Evolutionary conservation across 108 stramenopile species (phyloP), one percentile per base, ranked within the genome.

Genomic region (Heterococcus sp.): DNA sequence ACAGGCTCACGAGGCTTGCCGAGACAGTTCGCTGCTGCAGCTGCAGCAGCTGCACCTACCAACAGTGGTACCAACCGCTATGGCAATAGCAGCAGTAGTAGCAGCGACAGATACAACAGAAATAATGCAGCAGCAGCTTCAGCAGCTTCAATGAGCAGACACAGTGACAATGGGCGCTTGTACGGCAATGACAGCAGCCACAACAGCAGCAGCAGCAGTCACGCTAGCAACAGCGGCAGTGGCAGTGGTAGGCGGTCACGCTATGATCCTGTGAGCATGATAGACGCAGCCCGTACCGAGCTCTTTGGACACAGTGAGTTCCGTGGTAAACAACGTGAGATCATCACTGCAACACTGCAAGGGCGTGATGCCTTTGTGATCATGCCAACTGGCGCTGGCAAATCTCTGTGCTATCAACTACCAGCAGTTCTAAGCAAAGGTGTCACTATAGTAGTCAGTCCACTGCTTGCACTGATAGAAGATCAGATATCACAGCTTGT

Each of bases 361-460:
- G 87, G 87, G 8, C 84, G 94, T 74, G 75, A 85, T 68, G 92
- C 92, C 68, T 88, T 96, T 11, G 78, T 97, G 33, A 95, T 99
- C 31, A 93, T 95, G 35, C 93, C 97, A 1, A 99, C 99, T n/a
- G 99, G 99, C 2, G 91, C 90, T 33, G 99, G 99, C 36, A 99
- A 99, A 85, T 92, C 92, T 28, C 85, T 99, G 37, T 95, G 94
- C 84, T 99, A 96, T 82, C 94, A 96, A 14, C 87, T 98, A 27
- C 96, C 99, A 1, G 94, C 97, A 26, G 81, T 91, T 32, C 76
- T 97, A 4, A 82, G 93, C 87, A 89, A 90, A 63, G 97, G 99
- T 21, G 85, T 97, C 4, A 93, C 94, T 64, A 84, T 99, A 11
- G 98, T 99, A 1, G 93, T 99, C 34, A 94, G 93, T 1, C 98